Evolutionary conservation across 2,329 filamentous ascomycete genomes (phyloP).

Genomic region (Byssochlamys sp.): DNA sequence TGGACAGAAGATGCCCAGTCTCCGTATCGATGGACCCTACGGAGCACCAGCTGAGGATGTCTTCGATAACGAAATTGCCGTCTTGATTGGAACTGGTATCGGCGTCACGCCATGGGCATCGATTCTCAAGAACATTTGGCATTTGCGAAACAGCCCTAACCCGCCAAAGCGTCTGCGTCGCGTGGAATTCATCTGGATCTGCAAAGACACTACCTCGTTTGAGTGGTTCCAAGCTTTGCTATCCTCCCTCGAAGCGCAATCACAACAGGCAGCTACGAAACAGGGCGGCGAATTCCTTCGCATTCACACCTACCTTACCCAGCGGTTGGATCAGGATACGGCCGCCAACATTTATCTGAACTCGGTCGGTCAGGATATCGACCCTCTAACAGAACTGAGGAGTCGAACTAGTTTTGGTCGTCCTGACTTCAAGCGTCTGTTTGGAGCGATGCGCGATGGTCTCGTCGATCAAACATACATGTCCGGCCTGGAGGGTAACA

Average conservation of each 20-base stretch:
- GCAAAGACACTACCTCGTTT: conserved; percentile 88
- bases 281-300: conserved; percentile 68
- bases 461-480: conserved; percentile 80
- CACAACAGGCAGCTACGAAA: conserved; percentile 56
- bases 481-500: conserved; percentile 63
- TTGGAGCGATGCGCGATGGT: conserved; percentile 76
- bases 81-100: conserved; percentile 74
- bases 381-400: conserved; percentile 85
- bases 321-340: conserved; percentile 82
- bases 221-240: conserved; percentile 98
- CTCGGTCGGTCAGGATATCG: conserved; percentile 74
- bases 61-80: conserved; percentile 77
- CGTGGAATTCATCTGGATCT: conserved; percentile 98
- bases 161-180: conserved; percentile 79
- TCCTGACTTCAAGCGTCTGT: conserved; percentile 74
- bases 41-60: conserved; percentile 96
- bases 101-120: conserved; percentile 80
- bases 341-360: conserved; percentile 96
- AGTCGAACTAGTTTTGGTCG: conserved; percentile 88
- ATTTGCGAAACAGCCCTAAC: conserved; percentile 80
- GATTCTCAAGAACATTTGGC: conserved; percentile 96
- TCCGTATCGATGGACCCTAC: conserved; percentile 90
- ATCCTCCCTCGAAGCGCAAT: conserved; percentile 80
- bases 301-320: conserved; percentile 95
- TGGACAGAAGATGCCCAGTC: conserved; percentile 78